These are phyloP conservation scores for Aspergillus sp. DNA, from an alignment of 2,329 filamentous ascomycete species.

Conservation along the genomic window DNA sequence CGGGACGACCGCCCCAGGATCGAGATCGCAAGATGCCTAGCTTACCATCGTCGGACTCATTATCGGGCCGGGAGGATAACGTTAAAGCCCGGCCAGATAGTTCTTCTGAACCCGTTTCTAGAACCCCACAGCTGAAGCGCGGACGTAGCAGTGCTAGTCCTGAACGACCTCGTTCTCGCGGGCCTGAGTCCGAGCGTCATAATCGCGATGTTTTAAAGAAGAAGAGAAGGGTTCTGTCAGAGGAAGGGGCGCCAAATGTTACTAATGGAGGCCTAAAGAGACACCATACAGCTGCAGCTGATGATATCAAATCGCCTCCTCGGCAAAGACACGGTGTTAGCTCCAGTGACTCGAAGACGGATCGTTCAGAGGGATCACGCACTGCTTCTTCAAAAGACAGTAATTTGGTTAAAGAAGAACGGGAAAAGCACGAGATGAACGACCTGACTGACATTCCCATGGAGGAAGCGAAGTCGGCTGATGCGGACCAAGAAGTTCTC, in stretches of 20 bases:
- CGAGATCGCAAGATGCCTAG: constrained; percentile 36
- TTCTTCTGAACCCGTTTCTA: constrained; percentile 23
- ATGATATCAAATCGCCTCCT: constrained; percentile 21
- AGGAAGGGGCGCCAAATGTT: constrained; percentile 35
- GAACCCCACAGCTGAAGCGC: constrained; percentile 36
- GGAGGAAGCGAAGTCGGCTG: constrained; percentile 29
- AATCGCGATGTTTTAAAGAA: constrained; percentile 41
- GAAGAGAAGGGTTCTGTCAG: constrained; percentile 43
- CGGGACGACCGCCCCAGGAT: constrained; percentile 42
- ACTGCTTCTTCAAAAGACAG: constrained; percentile 18
- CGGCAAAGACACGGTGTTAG: constrained; percentile 17
- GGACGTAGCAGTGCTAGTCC: constrained; percentile 44
- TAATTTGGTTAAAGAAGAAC: constrained; percentile 33
- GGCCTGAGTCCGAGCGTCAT: constrained; percentile 30
- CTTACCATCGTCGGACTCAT: constrained; percentile 41
- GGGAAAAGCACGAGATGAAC: constrained; percentile 26
- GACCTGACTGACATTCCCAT: constrained; percentile 31
- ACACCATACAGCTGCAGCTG: constrained; percentile 19
- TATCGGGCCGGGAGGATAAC: constrained; percentile 40
- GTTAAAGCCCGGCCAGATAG: constrained; percentile 32
- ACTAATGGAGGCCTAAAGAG: constrained; percentile 33
- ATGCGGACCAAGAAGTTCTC: constrained; percentile 27
- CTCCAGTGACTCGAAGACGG: constrained; percentile 20
- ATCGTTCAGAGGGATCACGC: constrained; percentile 17
- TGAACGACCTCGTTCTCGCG: constrained; percentile 37